These are phyloP conservation scores for Fragilaria radians DNA, from an alignment of 108 stramenopile genomes.

Conservation along the genomic window DNA sequence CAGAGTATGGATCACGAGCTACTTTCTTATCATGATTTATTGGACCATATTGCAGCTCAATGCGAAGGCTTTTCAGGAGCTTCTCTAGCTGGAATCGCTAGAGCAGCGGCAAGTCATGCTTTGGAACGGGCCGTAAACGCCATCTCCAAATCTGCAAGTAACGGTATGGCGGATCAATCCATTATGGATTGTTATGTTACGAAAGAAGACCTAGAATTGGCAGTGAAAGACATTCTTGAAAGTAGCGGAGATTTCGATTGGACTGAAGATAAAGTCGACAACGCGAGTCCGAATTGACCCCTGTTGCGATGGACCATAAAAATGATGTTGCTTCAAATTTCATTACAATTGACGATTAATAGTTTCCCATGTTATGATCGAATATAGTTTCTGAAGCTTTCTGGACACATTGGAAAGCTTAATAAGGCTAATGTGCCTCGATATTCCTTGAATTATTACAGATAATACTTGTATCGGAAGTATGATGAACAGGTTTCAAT, in stretches of 20 bases:
- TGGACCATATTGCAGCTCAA: constrained; percentile 46
- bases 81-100: constrained; percentile 60
- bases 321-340: neutral
- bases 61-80: constrained; percentile 82
- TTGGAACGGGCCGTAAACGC: constrained; percentile 61
- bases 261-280: constrained; percentile 5
- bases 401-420: neutral
- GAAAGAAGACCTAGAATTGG: constrained; percentile 50
- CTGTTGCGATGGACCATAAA: neutral
- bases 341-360: neutral
- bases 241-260: constrained; percentile 20
- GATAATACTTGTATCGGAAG: too few species aligned
- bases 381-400: neutral
- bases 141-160: constrained; percentile 20
- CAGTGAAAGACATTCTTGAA: constrained; percentile 62
- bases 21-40: constrained; percentile 48
- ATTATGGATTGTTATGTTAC: constrained; percentile 71
- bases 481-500: too few species aligned
- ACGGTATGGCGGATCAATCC: neutral
- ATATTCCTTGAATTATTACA: too few species aligned
- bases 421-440: neutral
- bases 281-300: neutral
- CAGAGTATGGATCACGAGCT: constrained; percentile 4
- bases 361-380: neutral
- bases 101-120: constrained; percentile 75